Base-by-base conservation (phyloP, 169 alveolate genomes). In the Neospora caninum region DNA sequence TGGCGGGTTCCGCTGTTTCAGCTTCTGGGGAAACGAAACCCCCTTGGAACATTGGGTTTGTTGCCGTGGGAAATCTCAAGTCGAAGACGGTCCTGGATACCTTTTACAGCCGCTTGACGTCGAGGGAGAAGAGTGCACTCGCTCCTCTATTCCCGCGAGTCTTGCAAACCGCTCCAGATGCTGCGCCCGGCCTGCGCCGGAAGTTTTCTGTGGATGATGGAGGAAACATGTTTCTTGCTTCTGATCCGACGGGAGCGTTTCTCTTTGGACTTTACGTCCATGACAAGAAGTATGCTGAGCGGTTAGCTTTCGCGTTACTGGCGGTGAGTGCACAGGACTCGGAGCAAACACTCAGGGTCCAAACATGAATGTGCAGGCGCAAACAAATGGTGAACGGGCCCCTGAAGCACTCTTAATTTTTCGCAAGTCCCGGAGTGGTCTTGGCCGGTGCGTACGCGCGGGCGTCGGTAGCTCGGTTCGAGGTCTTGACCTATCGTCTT, bases 1-100 rank as follows among this genome's bases (percentile, higher is more conserved):
- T 22, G 73, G 73, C 34, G 25, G 73, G 34, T 29, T 16, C n/a
- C 34, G 73, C 25, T 22, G n/a, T 22, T 22, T 64, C 73, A 29
- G 25, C 73, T 16, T 16, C n/a, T 22, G 34, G 73, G 31, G 20
- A 16, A 64, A 27, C 73, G 73, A 27, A 64, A 1, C 43, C 45
- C 9, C 43, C 86, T 25, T 82, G 89, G 89, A 82, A 82, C 39
- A 18, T 88, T 4, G 82, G 58, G 34, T 39, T 88, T 43, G 54
- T 88, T 18, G 93, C 84, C 38, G 84, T 88, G 45, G 93, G 80
- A 29, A 45, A 53, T 49, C 39, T 88, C 25, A 53, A 88, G 54
- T 25, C 69, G 6, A 54, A 88, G 49, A 27, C 31, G 36, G 84
- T 88, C 38, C 86, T 88, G 36, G 84, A 69, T n/a, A 36, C 38